Conservation (phyloP, 1,284 basidiomycete species). For the Ceratobasidium sp. region DNA sequence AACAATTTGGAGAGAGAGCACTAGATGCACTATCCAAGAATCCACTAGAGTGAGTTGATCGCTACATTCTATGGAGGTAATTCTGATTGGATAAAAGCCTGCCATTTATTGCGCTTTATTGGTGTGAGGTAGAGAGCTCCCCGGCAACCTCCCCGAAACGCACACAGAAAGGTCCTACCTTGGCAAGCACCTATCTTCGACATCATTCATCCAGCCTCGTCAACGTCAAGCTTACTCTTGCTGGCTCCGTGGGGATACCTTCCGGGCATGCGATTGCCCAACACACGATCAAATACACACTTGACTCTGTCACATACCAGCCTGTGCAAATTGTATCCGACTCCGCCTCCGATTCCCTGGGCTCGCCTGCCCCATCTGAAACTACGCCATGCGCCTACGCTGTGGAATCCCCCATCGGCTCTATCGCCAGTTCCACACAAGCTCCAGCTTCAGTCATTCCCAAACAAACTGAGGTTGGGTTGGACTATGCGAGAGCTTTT, state of each 20-base stretch:
- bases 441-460: not conserved
- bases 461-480: not conserved
- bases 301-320: slow-evolving; percentile 17
- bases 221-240: slow-evolving; percentile 32
- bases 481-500: slow-evolving; percentile 16
- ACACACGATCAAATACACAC: slow-evolving; percentile 9
- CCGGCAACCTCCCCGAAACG: not conserved
- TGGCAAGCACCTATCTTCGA: slow-evolving; percentile 7
- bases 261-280: slow-evolving; percentile 30
- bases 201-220: not conserved
- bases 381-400: not conserved
- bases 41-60: slow-evolving; percentile 5
- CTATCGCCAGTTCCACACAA: not conserved
- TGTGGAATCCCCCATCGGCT: not conserved
- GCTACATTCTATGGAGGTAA: no score
- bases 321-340: not conserved
- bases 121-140: slow-evolving; percentile 31
- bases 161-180: not conserved
- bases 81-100: not conserved
- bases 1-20: slow-evolving; percentile 20
- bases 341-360: not conserved
- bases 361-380: not conserved
- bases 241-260: slow-evolving; percentile 35
- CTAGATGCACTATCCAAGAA: slow-evolving; percentile 8
- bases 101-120: slow-evolving; percentile 35